Evolutionary conservation across 768 basidiomycete genomes (phyloP).

Genomic region (Cyclocybe aegerita): DNA sequence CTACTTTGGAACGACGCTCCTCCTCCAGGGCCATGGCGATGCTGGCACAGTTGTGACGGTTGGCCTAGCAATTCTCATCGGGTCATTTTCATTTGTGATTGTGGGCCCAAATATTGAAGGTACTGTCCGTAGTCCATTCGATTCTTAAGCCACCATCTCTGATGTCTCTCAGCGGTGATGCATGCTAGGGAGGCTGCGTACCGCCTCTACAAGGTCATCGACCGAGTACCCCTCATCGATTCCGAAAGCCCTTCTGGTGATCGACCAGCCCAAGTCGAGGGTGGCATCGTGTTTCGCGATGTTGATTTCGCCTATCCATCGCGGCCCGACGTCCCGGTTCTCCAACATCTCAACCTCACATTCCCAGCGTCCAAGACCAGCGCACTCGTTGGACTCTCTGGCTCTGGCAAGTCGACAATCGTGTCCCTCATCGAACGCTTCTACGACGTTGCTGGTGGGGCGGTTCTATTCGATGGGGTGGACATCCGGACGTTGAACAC

Average conservation of each 20-base stretch:
- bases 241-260: constrained; percentile 70
- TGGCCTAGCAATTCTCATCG: too few relatives aligned
- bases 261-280: constrained; percentile 27
- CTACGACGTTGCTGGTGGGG: constrained; percentile 76
- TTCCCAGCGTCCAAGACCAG: constrained; percentile 62
- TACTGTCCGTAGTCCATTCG: too few relatives aligned
- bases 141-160: too few relatives aligned
- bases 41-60: too few relatives aligned
- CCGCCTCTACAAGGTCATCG: constrained; percentile 83
- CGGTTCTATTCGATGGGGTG: constrained; percentile 71
- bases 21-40: too few relatives aligned
- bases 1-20: too few relatives aligned
- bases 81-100: too few relatives aligned
- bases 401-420: constrained; percentile 75
- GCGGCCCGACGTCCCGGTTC: constrained; percentile 70
- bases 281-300: constrained; percentile 52
- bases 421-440: constrained; percentile 81
- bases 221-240: constrained; percentile 83
- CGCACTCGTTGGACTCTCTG: constrained; percentile 75
- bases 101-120: too few relatives aligned
- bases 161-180: too few relatives aligned
- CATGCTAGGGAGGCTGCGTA: constrained; percentile 69
- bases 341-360: constrained; percentile 35
- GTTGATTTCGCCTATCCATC: constrained; percentile 85
- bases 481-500: constrained; percentile 74